Percentiles rank a stretch among this genome's conserved stretches.
These are phyloP conservation scores for Sugiyamaella qingdaonensis DNA, from an alignment of 805 yeast genomes.

Conservation along the genomic window DNA sequence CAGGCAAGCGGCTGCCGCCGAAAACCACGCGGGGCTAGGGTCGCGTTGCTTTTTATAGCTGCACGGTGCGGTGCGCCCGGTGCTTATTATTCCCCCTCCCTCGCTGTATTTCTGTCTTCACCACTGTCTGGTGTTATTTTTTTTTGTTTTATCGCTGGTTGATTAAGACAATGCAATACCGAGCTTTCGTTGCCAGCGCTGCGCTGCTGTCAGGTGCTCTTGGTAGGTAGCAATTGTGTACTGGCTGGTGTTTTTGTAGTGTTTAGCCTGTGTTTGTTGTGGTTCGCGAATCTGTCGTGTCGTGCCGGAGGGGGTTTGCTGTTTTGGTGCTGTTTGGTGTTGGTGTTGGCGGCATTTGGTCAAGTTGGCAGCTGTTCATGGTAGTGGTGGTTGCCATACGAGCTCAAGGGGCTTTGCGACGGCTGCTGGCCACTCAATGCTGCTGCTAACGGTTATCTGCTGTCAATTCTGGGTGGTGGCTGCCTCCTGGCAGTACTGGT, in stretches of 20 bases:
- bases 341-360: no score
- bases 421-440: no score
- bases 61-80: not conserved
- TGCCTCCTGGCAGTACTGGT: no score
- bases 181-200: constrained; percentile 1
- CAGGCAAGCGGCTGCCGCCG: not conserved
- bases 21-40: constrained; percentile 3
- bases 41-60: not conserved
- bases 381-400: no score
- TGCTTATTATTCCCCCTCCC: constrained; percentile 2
- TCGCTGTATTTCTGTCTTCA: not conserved
- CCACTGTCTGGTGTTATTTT: not conserved
- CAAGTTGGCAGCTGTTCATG: no score
- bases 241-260: not conserved
- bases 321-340: no score
- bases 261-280: not conserved
- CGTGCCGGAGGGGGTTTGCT: not conserved
- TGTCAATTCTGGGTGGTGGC: no score
- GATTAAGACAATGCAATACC: constrained; percentile 2
- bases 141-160: constrained; percentile 1
- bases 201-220: constrained; percentile 1
- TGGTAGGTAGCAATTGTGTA: not conserved
- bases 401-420: no score
- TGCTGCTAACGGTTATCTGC: no score
- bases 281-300: no score